Percentiles rank a stretch among this genome's conserved stretches.
Conservation (phyloP, 1,284 basidiomycete species). For the Athelia sp. region DNA sequence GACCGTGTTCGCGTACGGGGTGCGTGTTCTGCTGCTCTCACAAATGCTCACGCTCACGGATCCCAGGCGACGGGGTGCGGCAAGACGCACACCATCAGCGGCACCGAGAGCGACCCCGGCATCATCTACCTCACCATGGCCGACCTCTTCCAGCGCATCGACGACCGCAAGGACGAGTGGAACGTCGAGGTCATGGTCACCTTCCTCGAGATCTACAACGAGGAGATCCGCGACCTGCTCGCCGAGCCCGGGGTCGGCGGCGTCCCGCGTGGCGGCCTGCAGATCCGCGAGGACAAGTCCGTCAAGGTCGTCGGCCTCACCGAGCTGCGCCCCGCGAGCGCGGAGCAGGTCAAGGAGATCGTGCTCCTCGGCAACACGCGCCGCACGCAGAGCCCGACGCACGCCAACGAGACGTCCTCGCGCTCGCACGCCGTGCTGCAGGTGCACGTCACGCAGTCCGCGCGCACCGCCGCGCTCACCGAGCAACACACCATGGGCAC, state of each 20-base stretch:
- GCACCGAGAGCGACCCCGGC: conserved; percentile 80
- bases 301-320: conserved; percentile 87
- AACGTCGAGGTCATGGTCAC: conserved; percentile 85
- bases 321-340: conserved; percentile 72
- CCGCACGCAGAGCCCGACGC: conserved; percentile 88
- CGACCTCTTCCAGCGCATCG: conserved; percentile 87
- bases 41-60: conserved; percentile 10
- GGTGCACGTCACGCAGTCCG: conserved; percentile 84
- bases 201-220: conserved; percentile 97
- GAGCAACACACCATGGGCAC: conserved; percentile 83
- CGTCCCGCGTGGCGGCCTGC: conserved; percentile 75
- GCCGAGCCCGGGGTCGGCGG: conserved; percentile 58
- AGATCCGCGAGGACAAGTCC: conserved; percentile 88
- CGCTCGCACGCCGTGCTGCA: conserved; percentile 95
- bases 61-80: conserved; percentile 92
- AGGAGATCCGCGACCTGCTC: conserved; percentile 95
- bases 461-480: conserved; percentile 75
- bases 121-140: conserved; percentile 97
- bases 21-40: conserved; percentile 39
- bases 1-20: conserved; percentile 96
- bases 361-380: conserved; percentile 85
- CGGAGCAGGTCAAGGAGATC: conserved; percentile 90
- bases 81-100: conserved; percentile 97
- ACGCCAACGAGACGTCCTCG: conserved; percentile 92
- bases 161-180: conserved; percentile 78